phyloP scores from a whole-genome alignment of 2,329 filamentous ascomycete species.

The Cladosporium sp. region DNA sequence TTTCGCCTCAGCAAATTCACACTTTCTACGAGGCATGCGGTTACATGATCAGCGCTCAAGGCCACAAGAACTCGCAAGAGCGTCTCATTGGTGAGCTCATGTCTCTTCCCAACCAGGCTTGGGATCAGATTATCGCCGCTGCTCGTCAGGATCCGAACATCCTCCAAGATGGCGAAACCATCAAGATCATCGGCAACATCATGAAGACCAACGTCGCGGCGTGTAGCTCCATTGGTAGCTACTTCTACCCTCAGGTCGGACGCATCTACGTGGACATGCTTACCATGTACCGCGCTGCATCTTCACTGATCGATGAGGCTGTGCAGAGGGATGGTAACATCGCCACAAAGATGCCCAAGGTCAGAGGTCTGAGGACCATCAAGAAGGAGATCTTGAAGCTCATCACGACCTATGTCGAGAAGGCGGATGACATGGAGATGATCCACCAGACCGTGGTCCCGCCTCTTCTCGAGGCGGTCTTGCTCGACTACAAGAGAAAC shows the following conservation, averaged over 20 bases:
- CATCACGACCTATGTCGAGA: conserved; percentile 96
- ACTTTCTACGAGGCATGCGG: conserved; percentile 99
- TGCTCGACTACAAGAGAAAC: conserved; percentile 95
- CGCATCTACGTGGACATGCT: conserved; percentile 98
- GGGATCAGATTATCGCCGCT: conserved; percentile 89
- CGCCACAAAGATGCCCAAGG: conserved; percentile 95
- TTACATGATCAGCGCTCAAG: conserved; percentile 98
- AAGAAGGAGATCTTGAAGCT: conserved; percentile 99
- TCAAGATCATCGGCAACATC: conserved; percentile 98
- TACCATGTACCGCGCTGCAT: conserved; percentile 98
- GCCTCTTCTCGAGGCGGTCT: conserved; percentile 86
- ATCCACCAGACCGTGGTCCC: conserved; percentile 92
- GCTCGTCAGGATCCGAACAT: conserved; percentile 82
- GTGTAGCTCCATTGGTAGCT: conserved; percentile 90
- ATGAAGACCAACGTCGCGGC: conserved; percentile 99
- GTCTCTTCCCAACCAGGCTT: conserved; percentile 87
- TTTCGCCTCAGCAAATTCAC: conserved; percentile 94
- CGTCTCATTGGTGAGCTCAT: conserved; percentile 87
- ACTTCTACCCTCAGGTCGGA: conserved; percentile 97
- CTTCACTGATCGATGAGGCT: conserved; percentile 88
- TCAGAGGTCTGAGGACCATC: conserved; percentile 90
- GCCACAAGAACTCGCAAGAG: conserved; percentile 91
- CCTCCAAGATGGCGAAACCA: conserved; percentile 88
- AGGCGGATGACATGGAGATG: conserved; percentile 91
- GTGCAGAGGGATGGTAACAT: conserved; percentile 84